Base-by-base conservation (phyloP, 2,329 filamentous ascomycete genomes). In the Zymoseptoria tritici region DNA sequence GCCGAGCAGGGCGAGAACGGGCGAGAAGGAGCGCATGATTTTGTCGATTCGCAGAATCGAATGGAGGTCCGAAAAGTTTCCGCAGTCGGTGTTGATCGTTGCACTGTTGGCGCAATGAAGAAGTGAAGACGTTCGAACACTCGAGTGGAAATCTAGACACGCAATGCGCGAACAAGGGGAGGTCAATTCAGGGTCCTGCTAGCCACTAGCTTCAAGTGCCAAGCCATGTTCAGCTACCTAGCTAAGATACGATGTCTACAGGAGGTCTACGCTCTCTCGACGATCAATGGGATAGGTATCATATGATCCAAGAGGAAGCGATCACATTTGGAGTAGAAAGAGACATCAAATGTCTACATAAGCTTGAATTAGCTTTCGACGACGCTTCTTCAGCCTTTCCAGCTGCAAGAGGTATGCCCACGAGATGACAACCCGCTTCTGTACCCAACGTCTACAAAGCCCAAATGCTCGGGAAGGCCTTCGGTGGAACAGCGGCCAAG, bases 1-100 rank as follows among this genome's bases (percentile, higher is more conserved):
- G 79, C 87, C 85, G 68, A 83, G 54, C 11, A 74, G 64, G 62
- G 64, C 63, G 52, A 70, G 60, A n/a, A 72, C 57, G 24, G 67
- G 59, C 53, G 62, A 55, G 52, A 69, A 55, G 58, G 62, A 56
- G 54, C 71, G 62, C 69, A 72, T 72, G 57, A 19, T 58, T 51
- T 55, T 19, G 22, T 24, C 9, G 11, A n/a, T 52, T 21, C 16
- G 4, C 16, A 16, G 50, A 21, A 21, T 20, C 50, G 13, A 11
- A 21, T 21, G 16, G 50, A 52, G 19, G n/a, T 9, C 20, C 50
- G 9, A 22, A 21, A 24, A 19, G 2, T 52, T 6, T 46, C 13
- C 5, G 36, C 11, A n/a, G 36, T 16, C 3, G 36, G 36, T 5
- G 2, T 46, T 6, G 16, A n/a, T 46, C 36, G 36, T 46, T 16